phyloP scores from a whole-genome alignment of 768 basidiomycete species.

The Termitomyces heimii region DNA sequence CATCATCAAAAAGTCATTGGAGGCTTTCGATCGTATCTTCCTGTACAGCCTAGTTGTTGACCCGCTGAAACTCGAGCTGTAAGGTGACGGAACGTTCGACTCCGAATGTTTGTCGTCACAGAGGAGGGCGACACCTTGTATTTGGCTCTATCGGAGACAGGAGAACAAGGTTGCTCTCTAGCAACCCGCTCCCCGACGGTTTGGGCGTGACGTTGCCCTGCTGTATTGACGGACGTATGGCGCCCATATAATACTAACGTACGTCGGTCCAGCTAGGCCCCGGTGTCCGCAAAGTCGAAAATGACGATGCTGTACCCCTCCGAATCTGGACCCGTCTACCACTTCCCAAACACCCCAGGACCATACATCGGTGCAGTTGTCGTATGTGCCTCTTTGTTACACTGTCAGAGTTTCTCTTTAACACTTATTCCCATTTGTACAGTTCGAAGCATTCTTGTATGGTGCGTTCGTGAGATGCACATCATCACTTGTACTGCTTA shows the following conservation, averaged over 20 bases:
- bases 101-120: neutral
- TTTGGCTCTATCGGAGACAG: neutral
- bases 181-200: constrained; percentile 1
- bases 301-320: constrained; percentile 9
- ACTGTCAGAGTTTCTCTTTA: neutral
- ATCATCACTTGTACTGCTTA: neutral
- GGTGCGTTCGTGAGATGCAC: constrained; percentile 1
- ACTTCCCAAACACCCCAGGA: constrained; percentile 1
- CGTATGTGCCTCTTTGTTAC: neutral
- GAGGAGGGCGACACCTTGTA: neutral
- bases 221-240: neutral
- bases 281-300: neutral
- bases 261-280: neutral
- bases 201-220: neutral
- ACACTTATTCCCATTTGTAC: neutral
- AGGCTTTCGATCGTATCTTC: neutral
- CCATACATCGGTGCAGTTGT: constrained; percentile 9
- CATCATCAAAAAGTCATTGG: neutral
- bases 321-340: constrained; percentile 1
- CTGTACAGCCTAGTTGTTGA: neutral
- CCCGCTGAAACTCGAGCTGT: neutral
- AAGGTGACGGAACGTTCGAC: neutral
- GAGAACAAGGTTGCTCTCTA: constrained; percentile 1
- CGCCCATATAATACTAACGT: neutral
- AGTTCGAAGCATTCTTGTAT: constrained; percentile 17